A percentile compares a stretch with the other conserved stretches of the same genome.
Conservation (phyloP, 2,329 filamentous ascomycete species). For the Colletotrichum sansevieriae region DNA sequence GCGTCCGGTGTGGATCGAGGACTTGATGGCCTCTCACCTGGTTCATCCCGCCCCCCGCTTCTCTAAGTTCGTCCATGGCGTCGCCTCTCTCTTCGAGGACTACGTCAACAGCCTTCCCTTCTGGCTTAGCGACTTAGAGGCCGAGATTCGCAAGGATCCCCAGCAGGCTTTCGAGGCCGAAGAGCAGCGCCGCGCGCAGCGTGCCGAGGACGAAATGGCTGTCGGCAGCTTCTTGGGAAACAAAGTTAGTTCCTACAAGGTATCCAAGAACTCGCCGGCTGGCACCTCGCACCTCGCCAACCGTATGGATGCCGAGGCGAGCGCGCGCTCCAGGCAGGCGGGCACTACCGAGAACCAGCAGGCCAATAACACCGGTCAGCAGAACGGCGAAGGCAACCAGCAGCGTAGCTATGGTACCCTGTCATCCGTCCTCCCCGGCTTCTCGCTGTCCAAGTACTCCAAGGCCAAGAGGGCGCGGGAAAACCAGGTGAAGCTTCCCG, state of each 20-base stretch:
- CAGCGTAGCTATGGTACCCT: constrained; percentile 66
- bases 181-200: constrained; percentile 83
- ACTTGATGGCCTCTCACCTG: constrained; percentile 92
- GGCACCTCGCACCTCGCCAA: constrained; percentile 75
- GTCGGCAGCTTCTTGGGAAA: constrained; percentile 88
- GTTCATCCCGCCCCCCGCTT: constrained; percentile 91
- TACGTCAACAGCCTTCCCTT: constrained; percentile 96
- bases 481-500: constrained; percentile 72
- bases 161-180: constrained; percentile 92
- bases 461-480: constrained; percentile 64
- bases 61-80: constrained; percentile 96
- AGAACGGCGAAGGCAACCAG: constrained; percentile 50
- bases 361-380: constrained; percentile 48
- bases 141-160: constrained; percentile 93
- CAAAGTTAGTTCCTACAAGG: constrained; percentile 67
- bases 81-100: constrained; percentile 92
- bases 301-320: constrained; percentile 62
- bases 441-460: constrained; percentile 85
- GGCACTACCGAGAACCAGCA: constrained; percentile 44
- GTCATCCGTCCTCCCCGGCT: constrained; percentile 82
- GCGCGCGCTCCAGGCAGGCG: constrained; percentile 46
- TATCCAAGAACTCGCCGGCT: constrained; percentile 74
- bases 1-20: constrained; percentile 87
- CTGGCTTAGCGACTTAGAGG: constrained; percentile 93
- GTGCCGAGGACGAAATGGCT: constrained; percentile 87